Conservation (phyloP, 2,329 filamentous ascomycete genomes). For the Drechslerella dactyloides region DNA sequence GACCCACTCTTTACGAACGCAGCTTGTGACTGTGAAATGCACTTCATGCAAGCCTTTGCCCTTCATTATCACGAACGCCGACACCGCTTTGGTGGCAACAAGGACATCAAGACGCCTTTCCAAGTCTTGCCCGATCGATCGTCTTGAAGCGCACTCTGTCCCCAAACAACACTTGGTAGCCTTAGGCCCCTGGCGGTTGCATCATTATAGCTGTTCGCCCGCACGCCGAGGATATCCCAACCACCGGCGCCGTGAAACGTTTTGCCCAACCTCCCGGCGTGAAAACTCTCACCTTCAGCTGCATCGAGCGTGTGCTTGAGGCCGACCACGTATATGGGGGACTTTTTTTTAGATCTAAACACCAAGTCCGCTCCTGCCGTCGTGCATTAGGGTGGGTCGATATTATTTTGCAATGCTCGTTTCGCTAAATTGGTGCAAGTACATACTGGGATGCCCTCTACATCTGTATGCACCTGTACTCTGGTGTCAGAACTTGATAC, state of each 20-base stretch:
- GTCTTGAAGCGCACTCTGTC: background rate
- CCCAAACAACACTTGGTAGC: background rate
- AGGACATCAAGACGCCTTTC: background rate
- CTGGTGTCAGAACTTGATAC: no score
- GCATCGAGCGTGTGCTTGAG: slow-evolving; percentile 2
- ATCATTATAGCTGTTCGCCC: slow-evolving; percentile 23
- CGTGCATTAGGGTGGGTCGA: background rate
- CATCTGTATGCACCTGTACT: no score
- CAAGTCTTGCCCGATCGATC: background rate
- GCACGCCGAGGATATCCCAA: slow-evolving; percentile 13
- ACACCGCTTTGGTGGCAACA: slow-evolving; percentile 15
- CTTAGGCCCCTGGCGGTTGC: slow-evolving; percentile 13
- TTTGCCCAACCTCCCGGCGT: slow-evolving; percentile 25
- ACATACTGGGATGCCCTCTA: no score
- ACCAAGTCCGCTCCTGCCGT: slow-evolving; percentile 1
- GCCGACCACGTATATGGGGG: no score
- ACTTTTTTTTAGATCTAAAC: slow-evolving; percentile 11
- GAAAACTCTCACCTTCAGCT: slow-evolving; percentile 2
- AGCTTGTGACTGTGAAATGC: slow-evolving; percentile 4
- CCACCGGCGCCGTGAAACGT: slow-evolving; percentile 17
- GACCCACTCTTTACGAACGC: background rate
- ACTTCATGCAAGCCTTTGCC: slow-evolving; percentile 27
- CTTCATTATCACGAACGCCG: slow-evolving; percentile 18
- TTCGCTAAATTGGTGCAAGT: background rate
- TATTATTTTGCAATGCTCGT: background rate